These are phyloP conservation scores for Aspergillus conjunctus DNA, from an alignment of 495 filamentous ascomycete genomes.

Conservation along the genomic window DNA sequence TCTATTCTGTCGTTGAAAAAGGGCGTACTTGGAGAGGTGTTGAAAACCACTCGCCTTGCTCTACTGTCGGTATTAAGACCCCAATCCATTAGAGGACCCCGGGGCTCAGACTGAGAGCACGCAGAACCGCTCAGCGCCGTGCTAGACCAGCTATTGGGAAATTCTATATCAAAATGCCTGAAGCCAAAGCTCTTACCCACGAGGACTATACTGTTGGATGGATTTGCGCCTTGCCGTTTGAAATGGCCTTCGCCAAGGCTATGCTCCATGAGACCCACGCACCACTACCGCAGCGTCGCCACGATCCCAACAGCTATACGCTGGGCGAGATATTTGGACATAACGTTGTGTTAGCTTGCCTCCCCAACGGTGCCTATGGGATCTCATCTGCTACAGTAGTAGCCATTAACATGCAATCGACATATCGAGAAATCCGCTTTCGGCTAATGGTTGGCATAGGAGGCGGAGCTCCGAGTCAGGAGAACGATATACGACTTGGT, in stretches of 20 bases:
- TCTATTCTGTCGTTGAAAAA: too few relatives aligned
- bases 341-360: conserved; percentile 35
- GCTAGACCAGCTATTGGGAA: too few relatives aligned
- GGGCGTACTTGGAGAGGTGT: too few relatives aligned
- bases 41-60: too few relatives aligned
- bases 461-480: conserved; percentile 26
- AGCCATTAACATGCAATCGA: conserved; percentile 24
- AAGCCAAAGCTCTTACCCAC: too few relatives aligned
- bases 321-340: conserved; percentile 24
- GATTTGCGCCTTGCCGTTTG: neutral
- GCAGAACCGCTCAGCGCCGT: too few relatives aligned
- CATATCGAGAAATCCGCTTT: conserved; percentile 38
- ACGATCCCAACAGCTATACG: neutral
- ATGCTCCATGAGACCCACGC: neutral
- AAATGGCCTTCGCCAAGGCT: neutral
- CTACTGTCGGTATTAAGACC: too few relatives aligned
- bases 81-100: too few relatives aligned
- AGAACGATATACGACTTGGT: conserved; percentile 39
- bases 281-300: neutral
- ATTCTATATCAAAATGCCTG: too few relatives aligned
- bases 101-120: too few relatives aligned
- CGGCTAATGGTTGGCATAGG: conserved; percentile 45
- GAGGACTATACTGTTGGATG: neutral
- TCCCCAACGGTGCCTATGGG: conserved; percentile 27
- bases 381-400: conserved; percentile 33